A percentile compares a stretch with the other conserved stretches of the same genome.
Conservation (phyloP, 345 rosid species). For the Arabidopsis thaliana region DNA sequence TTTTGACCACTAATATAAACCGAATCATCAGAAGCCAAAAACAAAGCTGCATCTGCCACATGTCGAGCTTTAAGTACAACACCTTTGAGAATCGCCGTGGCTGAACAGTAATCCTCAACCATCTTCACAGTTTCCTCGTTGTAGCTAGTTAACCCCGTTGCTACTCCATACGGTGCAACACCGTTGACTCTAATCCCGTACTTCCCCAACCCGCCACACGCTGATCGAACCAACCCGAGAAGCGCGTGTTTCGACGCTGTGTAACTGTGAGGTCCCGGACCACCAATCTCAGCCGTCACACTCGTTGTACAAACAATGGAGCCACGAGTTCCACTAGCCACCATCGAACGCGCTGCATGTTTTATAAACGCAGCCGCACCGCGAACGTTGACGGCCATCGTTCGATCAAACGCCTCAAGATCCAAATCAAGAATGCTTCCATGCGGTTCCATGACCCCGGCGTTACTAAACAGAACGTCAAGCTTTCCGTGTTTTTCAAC, state of each 20-base stretch:
- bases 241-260: constrained; percentile 72
- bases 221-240: constrained; percentile 65
- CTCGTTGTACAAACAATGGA: constrained; percentile 77
- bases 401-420: constrained; percentile 54
- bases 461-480: constrained; percentile 72
- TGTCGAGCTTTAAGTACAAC: constrained; percentile 66
- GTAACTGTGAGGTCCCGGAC: constrained; percentile 70
- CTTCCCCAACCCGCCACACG: constrained; percentile 73
- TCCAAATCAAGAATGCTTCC: constrained; percentile 64
- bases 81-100: constrained; percentile 62
- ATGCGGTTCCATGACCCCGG: constrained; percentile 61
- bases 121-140: constrained; percentile 48
- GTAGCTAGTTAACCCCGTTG: constrained; percentile 61
- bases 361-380: constrained; percentile 66
- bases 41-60: constrained; percentile 81
- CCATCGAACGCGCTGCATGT: constrained; percentile 52
- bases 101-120: constrained; percentile 53
- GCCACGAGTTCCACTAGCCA: constrained; percentile 56
- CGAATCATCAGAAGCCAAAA: constrained; percentile 85
- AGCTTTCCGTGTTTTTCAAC: constrained; percentile 56
- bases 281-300: constrained; percentile 55
- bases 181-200: constrained; percentile 83
- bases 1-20: constrained; percentile 79
- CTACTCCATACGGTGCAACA: constrained; percentile 73
- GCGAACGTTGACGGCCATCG: constrained; percentile 64